Percentiles rank a stretch among this genome's conserved stretches.
Evolutionary conservation across 2,329 filamentous ascomycete species (phyloP).

Genomic region (Paecilomyces fulvus): DNA sequence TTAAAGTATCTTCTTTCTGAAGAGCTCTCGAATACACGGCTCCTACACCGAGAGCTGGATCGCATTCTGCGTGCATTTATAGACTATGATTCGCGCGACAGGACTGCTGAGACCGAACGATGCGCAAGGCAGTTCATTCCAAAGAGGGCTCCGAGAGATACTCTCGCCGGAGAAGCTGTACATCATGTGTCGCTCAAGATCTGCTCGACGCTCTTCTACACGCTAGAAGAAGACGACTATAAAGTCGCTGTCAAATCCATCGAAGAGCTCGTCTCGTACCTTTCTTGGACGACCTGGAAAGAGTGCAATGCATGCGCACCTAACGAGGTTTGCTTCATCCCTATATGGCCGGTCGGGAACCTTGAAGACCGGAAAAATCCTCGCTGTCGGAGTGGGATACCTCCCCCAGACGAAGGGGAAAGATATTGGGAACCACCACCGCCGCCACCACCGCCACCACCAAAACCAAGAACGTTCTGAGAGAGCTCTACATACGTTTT

Average conservation of each 20-base stretch:
- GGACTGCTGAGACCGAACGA: slow-evolving; percentile 17
- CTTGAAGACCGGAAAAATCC: slow-evolving; percentile 47
- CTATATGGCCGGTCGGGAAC: slow-evolving; percentile 55
- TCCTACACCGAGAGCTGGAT: slow-evolving; percentile 20
- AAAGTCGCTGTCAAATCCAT: slow-evolving; percentile 22
- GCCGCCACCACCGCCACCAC: neutral
- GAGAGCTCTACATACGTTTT: neutral
- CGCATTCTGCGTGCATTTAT: slow-evolving; percentile 25
- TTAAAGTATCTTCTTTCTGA: slow-evolving; percentile 35
- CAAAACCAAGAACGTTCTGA: neutral
- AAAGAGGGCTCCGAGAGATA: slow-evolving; percentile 2
- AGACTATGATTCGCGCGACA: slow-evolving; percentile 23
- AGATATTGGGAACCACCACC: slow-evolving; percentile 13
- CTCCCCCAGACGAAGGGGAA: slow-evolving; percentile 13
- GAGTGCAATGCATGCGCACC: slow-evolving; percentile 45
- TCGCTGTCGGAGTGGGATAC: slow-evolving; percentile 28
- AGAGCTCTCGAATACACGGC: slow-evolving; percentile 12
- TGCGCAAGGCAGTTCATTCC: slow-evolving; percentile 29
- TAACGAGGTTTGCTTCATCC: slow-evolving; percentile 52
- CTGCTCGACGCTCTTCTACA: slow-evolving; percentile 23
- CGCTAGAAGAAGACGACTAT: slow-evolving; percentile 13
- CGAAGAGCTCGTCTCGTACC: slow-evolving; percentile 37
- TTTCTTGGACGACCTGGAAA: slow-evolving; percentile 56
- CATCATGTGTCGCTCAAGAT: slow-evolving; percentile 20
- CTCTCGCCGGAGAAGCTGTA: slow-evolving; percentile 21